A percentile compares a stretch with the other conserved stretches of the same genome.
Evolutionary conservation across 768 basidiomycete species (phyloP).

Genomic region (Collybia sordida): DNA sequence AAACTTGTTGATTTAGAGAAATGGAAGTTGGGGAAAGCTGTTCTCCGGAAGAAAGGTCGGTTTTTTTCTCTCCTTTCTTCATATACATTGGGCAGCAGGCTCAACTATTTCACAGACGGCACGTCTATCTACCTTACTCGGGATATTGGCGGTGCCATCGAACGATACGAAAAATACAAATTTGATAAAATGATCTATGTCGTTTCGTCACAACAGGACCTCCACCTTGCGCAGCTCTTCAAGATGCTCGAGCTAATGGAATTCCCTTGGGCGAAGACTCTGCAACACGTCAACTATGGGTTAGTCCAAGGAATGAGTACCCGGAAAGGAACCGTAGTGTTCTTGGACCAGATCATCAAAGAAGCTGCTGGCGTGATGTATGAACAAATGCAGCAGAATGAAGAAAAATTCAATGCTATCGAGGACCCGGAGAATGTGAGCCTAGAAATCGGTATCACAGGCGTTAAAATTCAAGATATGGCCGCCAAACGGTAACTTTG

Average conservation of each 20-base stretch:
- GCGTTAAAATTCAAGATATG: conserved; percentile 98
- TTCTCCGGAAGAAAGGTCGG: conserved; percentile 82
- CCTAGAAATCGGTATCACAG: conserved; percentile 88
- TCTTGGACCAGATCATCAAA: conserved; percentile 89
- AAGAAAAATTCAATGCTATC: conserved; percentile 86
- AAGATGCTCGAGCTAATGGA: conserved; percentile 90
- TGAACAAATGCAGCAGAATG: conserved; percentile 94
- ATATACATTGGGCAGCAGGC: neutral
- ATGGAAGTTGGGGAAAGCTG: conserved; percentile 90
- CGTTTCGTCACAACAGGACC: conserved; percentile 82
- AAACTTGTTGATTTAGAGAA: conserved; percentile 85
- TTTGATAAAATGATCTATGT: conserved; percentile 92
- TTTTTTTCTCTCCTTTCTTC: neutral
- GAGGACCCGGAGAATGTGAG: conserved; percentile 82
- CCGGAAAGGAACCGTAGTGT: conserved; percentile 90
- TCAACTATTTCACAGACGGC: conserved; percentile 56
- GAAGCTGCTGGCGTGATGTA: conserved; percentile 91
- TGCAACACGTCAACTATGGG: conserved; percentile 90
- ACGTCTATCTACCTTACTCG: conserved; percentile 94
- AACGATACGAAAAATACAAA: conserved; percentile 89
- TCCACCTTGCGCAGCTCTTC: conserved; percentile 91
- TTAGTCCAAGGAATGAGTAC: conserved; percentile 96
- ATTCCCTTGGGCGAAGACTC: conserved; percentile 78
- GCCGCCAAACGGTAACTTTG: conserved; percentile 76
- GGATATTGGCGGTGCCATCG: conserved; percentile 91